phyloP scores from a whole-genome alignment of 1,284 basidiomycete genomes.

The Laetiporus sulphureus region DNA sequence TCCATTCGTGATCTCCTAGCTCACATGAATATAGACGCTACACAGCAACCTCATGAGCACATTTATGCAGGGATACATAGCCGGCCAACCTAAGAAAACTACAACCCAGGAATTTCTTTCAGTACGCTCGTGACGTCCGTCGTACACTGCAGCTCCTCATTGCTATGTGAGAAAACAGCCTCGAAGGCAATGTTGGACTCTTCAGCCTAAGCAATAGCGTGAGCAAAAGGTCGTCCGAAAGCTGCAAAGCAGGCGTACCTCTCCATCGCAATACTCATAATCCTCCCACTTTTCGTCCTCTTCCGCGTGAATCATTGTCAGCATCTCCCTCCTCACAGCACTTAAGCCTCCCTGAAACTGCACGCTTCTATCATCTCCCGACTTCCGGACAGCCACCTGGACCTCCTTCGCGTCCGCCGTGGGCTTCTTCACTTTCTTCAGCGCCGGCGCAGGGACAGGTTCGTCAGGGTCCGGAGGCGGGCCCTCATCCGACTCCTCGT shows the following conservation, averaged over 20 bases:
- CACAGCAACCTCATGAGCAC: too few relatives aligned
- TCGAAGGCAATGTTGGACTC: slow-evolving; percentile 53
- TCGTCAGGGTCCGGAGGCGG: slow-evolving; percentile 78
- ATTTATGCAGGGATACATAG: too few relatives aligned
- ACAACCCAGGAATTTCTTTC: slow-evolving; percentile 53
- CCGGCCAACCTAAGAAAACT: too few relatives aligned
- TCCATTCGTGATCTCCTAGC: too few relatives aligned
- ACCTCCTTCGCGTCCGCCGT: slow-evolving; percentile 61
- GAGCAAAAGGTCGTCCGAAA: neutral
- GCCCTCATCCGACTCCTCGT: slow-evolving; percentile 70
- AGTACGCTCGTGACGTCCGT: slow-evolving; percentile 56
- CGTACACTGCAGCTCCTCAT: slow-evolving; percentile 48
- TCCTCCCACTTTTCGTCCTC: slow-evolving; percentile 71
- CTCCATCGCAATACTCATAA: slow-evolving; percentile 51
- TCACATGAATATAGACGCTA: too few relatives aligned
- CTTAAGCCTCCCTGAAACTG: slow-evolving; percentile 31
- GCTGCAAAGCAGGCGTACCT: slow-evolving; percentile 37
- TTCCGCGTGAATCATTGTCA: slow-evolving; percentile 60
- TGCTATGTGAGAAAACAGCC: slow-evolving; percentile 53
- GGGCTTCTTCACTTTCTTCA: slow-evolving; percentile 50
- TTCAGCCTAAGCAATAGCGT: slow-evolving; percentile 37
- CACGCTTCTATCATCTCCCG: slow-evolving; percentile 48
- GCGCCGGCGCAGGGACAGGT: slow-evolving; percentile 36
- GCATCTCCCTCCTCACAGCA: slow-evolving; percentile 57
- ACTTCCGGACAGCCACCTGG: slow-evolving; percentile 64